Conservation (phyloP, 805 yeast species). For the Hyphopichia homilentoma region DNA sequence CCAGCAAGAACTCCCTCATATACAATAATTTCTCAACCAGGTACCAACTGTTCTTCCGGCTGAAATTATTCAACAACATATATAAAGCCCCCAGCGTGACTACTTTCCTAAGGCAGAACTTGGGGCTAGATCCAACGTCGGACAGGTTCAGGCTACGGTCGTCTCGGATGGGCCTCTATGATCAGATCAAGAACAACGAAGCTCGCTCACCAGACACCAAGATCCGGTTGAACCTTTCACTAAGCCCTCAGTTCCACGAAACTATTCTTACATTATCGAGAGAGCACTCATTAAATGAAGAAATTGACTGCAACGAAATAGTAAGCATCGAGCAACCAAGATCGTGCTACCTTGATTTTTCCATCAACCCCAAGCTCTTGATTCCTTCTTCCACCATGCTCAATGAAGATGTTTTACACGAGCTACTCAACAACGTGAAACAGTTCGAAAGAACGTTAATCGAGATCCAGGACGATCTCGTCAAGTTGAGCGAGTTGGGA, state of each 20-base stretch:
- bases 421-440: conserved; percentile 57
- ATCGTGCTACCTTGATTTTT: conserved; percentile 31
- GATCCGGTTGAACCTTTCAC: conserved; percentile 25
- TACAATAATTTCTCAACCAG: conserved; percentile 2
- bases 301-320: neutral
- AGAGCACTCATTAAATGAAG: conserved; percentile 3
- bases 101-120: neutral
- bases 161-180: neutral
- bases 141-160: too few relatives aligned
- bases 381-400: conserved; percentile 32
- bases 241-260: conserved; percentile 20
- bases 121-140: too few relatives aligned
- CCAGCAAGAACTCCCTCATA: neutral
- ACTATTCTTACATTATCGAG: conserved; percentile 1
- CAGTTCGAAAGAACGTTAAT: conserved; percentile 38
- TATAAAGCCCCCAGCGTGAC: conserved; percentile 1
- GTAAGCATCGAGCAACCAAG: neutral
- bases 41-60: conserved; percentile 1
- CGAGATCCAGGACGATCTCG: conserved; percentile 41
- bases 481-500: conserved; percentile 54
- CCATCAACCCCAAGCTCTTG: conserved; percentile 19
- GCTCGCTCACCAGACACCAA: neutral
- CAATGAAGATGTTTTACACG: conserved; percentile 33
- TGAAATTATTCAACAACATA: conserved; percentile 1
- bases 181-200: neutral